Evolutionary conservation across 441 rosid species (phyloP).

Genomic region (Croton setiger): DNA sequence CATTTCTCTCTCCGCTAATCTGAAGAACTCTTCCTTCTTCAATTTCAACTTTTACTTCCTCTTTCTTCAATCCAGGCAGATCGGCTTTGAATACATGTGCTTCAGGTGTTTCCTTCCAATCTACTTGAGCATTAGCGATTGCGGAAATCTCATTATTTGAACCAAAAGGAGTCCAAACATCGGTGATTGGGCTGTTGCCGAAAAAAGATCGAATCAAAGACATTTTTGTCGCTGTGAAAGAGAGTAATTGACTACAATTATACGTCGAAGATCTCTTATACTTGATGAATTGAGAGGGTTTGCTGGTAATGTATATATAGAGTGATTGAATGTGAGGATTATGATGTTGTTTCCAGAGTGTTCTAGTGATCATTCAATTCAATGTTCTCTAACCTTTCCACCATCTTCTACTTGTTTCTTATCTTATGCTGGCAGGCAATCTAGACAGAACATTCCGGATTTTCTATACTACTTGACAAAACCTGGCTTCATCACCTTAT

Average conservation of each 20-base stretch:
- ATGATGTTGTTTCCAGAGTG: constrained; percentile 19
- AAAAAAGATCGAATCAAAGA: constrained; percentile 24
- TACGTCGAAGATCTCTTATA: no score
- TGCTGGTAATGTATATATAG: background rate
- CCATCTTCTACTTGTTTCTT: constrained; percentile 8
- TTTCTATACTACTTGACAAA: no score
- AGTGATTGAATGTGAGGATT: background rate
- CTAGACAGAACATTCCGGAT: no score
- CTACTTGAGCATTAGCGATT: constrained; percentile 27
- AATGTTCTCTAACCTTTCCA: constrained; percentile 17
- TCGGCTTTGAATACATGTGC: constrained; percentile 30
- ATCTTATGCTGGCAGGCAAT: no score
- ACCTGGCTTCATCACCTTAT: no score
- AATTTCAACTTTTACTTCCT: constrained; percentile 34
- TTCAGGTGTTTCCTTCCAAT: constrained; percentile 39
- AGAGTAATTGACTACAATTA: no score
- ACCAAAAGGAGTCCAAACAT: constrained; percentile 5
- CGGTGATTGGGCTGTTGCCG: constrained; percentile 15
- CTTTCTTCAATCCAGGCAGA: constrained; percentile 36
- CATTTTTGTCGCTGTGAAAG: constrained; percentile 4
- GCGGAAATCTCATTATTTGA: constrained; percentile 18
- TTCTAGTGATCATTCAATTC: no score
- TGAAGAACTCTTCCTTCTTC: constrained; percentile 29
- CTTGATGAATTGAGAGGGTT: background rate
- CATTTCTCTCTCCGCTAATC: constrained; percentile 31